These are phyloP conservation scores for Tricholoma flavovirens DNA, from an alignment of 768 basidiomycete species.

Conservation along the genomic window DNA sequence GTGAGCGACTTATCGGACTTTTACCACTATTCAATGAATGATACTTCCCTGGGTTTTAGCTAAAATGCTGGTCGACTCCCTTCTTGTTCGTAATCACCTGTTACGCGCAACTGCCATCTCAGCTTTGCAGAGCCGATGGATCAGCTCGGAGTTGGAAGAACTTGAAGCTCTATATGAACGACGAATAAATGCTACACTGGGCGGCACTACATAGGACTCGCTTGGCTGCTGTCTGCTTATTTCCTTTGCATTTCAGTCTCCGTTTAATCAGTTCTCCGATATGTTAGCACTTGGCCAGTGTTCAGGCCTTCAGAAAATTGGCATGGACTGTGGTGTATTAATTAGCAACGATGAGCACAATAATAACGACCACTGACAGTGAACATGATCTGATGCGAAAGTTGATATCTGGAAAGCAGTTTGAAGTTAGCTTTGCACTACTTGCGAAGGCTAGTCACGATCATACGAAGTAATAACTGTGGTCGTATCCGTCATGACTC, in stretches of 20 bases:
- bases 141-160: conserved; percentile 52
- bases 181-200: conserved; percentile 33
- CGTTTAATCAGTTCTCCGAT: neutral
- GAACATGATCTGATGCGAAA: conserved; percentile 84
- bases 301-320: conserved; percentile 72
- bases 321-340: conserved; percentile 63
- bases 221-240: conserved; percentile 2
- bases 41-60: conserved; percentile 34
- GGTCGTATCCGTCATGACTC: conserved; percentile 80
- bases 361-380: conserved; percentile 49
- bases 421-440: neutral
- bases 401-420: conserved; percentile 65
- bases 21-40: neutral
- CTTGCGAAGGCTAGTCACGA: neutral
- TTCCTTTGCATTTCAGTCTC: neutral
- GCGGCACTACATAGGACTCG: conserved; percentile 8
- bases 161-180: conserved; percentile 57
- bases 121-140: conserved; percentile 65
- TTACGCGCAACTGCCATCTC: conserved; percentile 57
- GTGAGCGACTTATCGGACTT: conserved; percentile 29
- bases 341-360: conserved; percentile 6
- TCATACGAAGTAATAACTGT: conserved; percentile 81
- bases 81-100: conserved; percentile 53
- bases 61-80: conserved; percentile 47
- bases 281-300: neutral